A percentile compares a stretch with the other conserved stretches of the same genome.
phyloP scores from a whole-genome alignment of 345 rosid species.

The Arabidopsis arenosa region DNA sequence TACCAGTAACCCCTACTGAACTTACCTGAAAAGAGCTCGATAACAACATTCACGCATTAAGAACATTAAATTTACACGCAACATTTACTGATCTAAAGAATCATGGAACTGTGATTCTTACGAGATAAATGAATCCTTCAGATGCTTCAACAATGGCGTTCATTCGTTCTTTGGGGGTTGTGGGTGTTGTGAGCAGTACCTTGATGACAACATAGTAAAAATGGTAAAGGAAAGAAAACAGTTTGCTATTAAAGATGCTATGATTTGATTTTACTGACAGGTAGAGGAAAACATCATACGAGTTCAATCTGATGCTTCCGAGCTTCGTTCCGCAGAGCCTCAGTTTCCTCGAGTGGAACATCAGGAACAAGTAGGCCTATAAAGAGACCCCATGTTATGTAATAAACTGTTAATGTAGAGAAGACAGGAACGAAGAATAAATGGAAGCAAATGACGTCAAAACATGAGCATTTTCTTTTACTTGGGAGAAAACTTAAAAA shows the following conservation, averaged over 20 bases:
- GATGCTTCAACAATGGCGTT: slow-evolving; percentile 81
- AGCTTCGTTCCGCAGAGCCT: slow-evolving; percentile 75
- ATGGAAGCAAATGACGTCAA: background rate
- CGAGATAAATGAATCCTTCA: slow-evolving; percentile 88
- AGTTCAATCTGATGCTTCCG: slow-evolving; percentile 72
- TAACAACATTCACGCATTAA: background rate
- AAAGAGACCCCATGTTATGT: slow-evolving; percentile 4
- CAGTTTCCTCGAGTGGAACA: slow-evolving; percentile 95
- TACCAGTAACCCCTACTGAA: slow-evolving; percentile 86
- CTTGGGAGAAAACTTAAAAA: slow-evolving; percentile 17
- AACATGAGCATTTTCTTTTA: background rate
- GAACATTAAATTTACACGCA: background rate
- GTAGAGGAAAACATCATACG: slow-evolving; percentile 45
- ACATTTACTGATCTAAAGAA: background rate
- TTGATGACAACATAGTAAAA: slow-evolving; percentile 38
- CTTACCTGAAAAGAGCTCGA: slow-evolving; percentile 63
- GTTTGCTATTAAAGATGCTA: slow-evolving; percentile 8
- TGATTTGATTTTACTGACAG: background rate
- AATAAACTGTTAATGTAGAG: background rate
- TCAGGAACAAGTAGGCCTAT: slow-evolving; percentile 91
- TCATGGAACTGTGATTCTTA: slow-evolving; percentile 45
- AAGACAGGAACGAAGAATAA: background rate
- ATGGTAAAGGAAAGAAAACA: background rate
- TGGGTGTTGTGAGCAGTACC: slow-evolving; percentile 91
- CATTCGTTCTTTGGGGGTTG: slow-evolving; percentile 78